A percentile compares a stretch with the other conserved stretches of the same genome.
Conservation (phyloP, 371 early-diverging fungal species). For the Blastocladiella emersonii region DNA sequence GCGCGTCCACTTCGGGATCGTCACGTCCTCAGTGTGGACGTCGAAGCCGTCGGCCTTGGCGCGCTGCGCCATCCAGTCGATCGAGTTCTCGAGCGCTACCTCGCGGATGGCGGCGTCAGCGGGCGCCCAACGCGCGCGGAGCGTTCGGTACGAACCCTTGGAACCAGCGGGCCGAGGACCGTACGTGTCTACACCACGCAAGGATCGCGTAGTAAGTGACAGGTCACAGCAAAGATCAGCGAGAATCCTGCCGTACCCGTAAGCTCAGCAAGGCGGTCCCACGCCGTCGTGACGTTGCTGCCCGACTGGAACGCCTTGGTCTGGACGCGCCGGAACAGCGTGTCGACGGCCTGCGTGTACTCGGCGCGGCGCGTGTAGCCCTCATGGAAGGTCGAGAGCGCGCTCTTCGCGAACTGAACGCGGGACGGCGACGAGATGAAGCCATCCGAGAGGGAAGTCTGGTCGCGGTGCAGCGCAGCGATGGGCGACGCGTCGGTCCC, state of each 20-base stretch:
- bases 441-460: too few relatives aligned
- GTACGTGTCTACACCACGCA: slow-evolving; percentile 20
- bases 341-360: too few relatives aligned
- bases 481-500: too few relatives aligned
- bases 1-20: slow-evolving; percentile 28
- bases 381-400: too few relatives aligned
- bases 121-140: neutral
- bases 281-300: slow-evolving; percentile 24
- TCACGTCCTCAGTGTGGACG: slow-evolving; percentile 19
- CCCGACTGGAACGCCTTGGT: too few relatives aligned
- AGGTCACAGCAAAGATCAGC: neutral
- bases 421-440: too few relatives aligned
- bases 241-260: too few relatives aligned
- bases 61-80: slow-evolving; percentile 29
- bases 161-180: slow-evolving; percentile 22
- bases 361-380: too few relatives aligned
- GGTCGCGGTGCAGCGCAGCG: too few relatives aligned
- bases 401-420: too few relatives aligned
- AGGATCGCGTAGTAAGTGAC: neutral
- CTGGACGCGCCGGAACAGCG: too few relatives aligned
- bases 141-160: neutral
- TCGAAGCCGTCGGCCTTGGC: slow-evolving; percentile 21
- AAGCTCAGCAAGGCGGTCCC: slow-evolving; percentile 45
- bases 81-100: slow-evolving; percentile 14
- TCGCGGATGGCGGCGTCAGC: neutral